Base-by-base conservation (phyloP, 148 eudicot genomes). In the Heliamphora exappendiculata region DNA sequence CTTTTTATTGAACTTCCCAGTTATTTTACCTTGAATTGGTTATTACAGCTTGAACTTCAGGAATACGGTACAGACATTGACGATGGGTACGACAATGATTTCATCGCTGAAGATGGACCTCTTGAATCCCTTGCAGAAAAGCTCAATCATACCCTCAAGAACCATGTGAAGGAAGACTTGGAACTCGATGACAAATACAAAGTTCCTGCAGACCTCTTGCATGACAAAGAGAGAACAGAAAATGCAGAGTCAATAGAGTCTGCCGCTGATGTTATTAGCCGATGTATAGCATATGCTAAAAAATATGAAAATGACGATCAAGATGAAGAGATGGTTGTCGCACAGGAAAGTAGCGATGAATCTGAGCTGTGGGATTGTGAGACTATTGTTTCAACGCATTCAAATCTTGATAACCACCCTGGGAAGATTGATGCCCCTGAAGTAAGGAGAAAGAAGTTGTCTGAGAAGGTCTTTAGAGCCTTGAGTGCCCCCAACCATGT, bases 321-420 rank as follows among this genome's bases (percentile, higher is more conserved):
- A 68, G 81, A 87, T 74, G 87, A 78, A 66, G 89, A 85, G 28
- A 82, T 79, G 59, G 83, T 88, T 31, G 54, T 91, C 74, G 77
- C 82, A 33, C 86, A 89, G 76, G 94, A 96, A 86, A 89, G 97
- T 73, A 96, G 97, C 62, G 97, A 93, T 70, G 98, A 96, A 54
- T 83, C 94, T 71, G 99, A 96, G 80, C 70, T 62, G 33, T 96
- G 96, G 89, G 99, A 96, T 79, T 96, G 98, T 78, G 97, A 96
- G 77, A 96, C 94, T 73, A 87, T 96, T 29, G 81, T 96, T 24
- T 81, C 98, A 19, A 96, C 99, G 1, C 93, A 89, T 81, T 96
- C 99, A 44, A 96, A 90, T 77, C 91, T 96, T 62, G 99, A 96
- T 80, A 89, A 96, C 80, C 98, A 93, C 77, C 97, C 97, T 82